Evolutionary conservation across 2,329 filamentous ascomycete species (phyloP), one percentile per base, ranked within the genome.

Genomic region (Exophiala oligosperma): DNA sequence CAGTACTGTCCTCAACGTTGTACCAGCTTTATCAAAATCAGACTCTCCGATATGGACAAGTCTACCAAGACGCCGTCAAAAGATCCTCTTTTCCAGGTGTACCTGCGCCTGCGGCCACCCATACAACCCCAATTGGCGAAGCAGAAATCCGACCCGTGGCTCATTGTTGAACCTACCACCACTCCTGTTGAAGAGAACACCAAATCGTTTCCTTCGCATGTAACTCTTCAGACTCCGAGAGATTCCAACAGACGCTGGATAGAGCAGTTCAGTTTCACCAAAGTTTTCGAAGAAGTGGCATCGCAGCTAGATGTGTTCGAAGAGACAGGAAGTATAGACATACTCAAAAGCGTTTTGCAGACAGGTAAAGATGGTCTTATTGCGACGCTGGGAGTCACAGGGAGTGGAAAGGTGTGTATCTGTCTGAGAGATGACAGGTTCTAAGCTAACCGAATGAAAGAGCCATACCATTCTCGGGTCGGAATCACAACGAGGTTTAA

Each of bases 391-490:
- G 94, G 94, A 14, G 92, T 97, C 44, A 97, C 93, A 6, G 94
- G 94, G 11, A 97, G 92, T 50, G 94, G 94, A 73, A 99, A 99
- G 86, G 93, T 96, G 56, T 4, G 28, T 8, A 8, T 29, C 4
- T 5, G 28, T 8, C 28, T 8, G 4, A 5, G 8, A 4, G 28
- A 29, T 35, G 32, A 9, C 7, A 35, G 32, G 2, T 35, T 11
- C 11, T 2, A 11, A 9, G 32, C 32, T 35, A 9, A 35, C 32
- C 7, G 32, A 35, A 2, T 37, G 46, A 54, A 70, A 97, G 93
- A 95, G 91, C 63, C 93, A 99, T 73, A 99, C 94, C 0, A 96
- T 97, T 60, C 83, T 99, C 14, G 94, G 94, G 55, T 95, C 91
- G 11, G 88, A 87, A 66, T 85, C 83, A 23, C 90, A 97, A 73